Evolutionary conservation across 371 early-diverging fungal genomes (phyloP).

Genomic region (Mucor sp.): DNA sequence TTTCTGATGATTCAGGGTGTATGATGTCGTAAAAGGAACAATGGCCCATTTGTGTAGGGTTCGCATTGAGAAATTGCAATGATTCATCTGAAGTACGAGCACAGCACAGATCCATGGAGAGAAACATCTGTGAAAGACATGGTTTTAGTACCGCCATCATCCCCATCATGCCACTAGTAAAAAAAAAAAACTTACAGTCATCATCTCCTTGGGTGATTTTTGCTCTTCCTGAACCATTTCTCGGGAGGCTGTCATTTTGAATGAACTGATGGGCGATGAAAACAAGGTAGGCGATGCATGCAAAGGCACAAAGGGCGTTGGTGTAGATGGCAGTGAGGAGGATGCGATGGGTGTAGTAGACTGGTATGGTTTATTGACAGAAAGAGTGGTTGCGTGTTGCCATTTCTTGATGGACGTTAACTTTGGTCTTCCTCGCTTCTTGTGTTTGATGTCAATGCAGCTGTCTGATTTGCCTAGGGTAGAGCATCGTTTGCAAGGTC

Average conservation of each 20-base stretch:
- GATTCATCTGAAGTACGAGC: slow-evolving; percentile 27
- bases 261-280: slow-evolving; percentile 11
- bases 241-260: slow-evolving; percentile 15
- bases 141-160: not conserved
- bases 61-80: slow-evolving; percentile 11
- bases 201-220: slow-evolving; percentile 6
- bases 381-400: not conserved
- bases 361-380: not conserved
- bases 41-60: slow-evolving; percentile 19
- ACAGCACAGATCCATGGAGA: slow-evolving; percentile 28
- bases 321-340: not conserved
- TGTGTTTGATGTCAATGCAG: slow-evolving; percentile 24
- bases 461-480: slow-evolving; percentile 17
- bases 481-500: slow-evolving; percentile 24
- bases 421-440: slow-evolving; percentile 28
- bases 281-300: not conserved
- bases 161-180: not conserved
- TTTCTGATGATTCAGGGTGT: slow-evolving; percentile 14
- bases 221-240: not conserved
- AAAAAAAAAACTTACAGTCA: slow-evolving; percentile 10
- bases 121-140: slow-evolving; percentile 10
- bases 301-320: not conserved
- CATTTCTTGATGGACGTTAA: not conserved
- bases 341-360: not conserved
- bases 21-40: slow-evolving; percentile 25